These are phyloP conservation scores for Colletotrichum cordylinicola DNA, from an alignment of 2,329 filamentous ascomycete genomes.

Conservation along the genomic window DNA sequence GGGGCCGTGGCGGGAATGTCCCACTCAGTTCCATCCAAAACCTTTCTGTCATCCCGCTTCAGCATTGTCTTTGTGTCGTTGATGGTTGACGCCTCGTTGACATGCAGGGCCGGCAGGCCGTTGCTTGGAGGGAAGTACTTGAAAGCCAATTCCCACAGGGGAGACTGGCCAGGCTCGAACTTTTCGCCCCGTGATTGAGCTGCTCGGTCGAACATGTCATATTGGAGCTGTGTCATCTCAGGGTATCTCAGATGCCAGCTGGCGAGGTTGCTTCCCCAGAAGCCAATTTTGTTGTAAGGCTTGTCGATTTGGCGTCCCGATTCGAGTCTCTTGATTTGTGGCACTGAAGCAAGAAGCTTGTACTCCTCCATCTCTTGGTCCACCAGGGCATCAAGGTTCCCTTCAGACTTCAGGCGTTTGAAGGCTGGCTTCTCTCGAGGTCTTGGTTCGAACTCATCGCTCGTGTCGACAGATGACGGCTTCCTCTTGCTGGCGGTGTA, in stretches of 20 bases:
- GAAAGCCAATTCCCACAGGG: slow-evolving; percentile 63
- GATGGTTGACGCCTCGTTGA: background rate
- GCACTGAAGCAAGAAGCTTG: slow-evolving; percentile 52
- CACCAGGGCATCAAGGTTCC: slow-evolving; percentile 39
- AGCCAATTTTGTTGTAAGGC: slow-evolving; percentile 60
- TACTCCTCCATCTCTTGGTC: slow-evolving; percentile 48
- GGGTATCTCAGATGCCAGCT: slow-evolving; percentile 70
- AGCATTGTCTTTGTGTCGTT: slow-evolving; percentile 24
- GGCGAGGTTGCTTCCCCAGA: slow-evolving; percentile 60
- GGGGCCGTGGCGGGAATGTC: slow-evolving; percentile 29
- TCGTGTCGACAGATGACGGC: slow-evolving; percentile 51
- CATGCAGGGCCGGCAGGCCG: slow-evolving; percentile 9
- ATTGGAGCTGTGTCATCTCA: slow-evolving; percentile 67
- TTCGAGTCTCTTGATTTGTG: slow-evolving; percentile 52
- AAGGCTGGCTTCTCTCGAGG: slow-evolving; percentile 49
- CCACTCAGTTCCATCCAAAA: slow-evolving; percentile 32
- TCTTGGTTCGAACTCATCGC: slow-evolving; percentile 53
- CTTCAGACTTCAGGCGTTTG: slow-evolving; percentile 61
- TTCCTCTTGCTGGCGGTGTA: slow-evolving; percentile 63
- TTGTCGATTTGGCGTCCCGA: slow-evolving; percentile 64
- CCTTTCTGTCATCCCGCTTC: slow-evolving; percentile 27
- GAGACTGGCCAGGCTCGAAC: slow-evolving; percentile 57
- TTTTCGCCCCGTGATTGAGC: slow-evolving; percentile 55
- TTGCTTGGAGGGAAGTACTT: slow-evolving; percentile 58
- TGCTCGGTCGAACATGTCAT: slow-evolving; percentile 59